phyloP scores from a whole-genome alignment of 192 early-diverging fungal species.

The Mortierella hygrophila region DNA sequence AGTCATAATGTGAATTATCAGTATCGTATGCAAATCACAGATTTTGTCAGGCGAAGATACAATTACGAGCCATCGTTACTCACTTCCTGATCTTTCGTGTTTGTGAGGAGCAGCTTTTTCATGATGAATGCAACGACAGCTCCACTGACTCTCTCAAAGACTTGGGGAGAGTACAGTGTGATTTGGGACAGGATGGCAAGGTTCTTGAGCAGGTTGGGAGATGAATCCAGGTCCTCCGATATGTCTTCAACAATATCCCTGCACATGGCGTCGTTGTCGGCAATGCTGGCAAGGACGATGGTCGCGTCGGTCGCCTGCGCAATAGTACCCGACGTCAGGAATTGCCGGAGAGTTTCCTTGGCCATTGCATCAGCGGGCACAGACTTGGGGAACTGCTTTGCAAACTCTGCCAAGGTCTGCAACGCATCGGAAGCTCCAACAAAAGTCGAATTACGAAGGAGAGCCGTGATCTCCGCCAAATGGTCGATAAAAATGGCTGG shows the following conservation, averaged over 20 bases:
- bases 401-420: constrained; percentile 77
- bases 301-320: constrained; percentile 80
- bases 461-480: constrained; percentile 58
- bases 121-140: constrained; percentile 70
- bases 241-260: constrained; percentile 64
- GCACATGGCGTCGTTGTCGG: constrained; percentile 60
- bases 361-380: constrained; percentile 55
- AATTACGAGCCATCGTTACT: background rate
- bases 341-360: constrained; percentile 34
- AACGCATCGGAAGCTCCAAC: constrained; percentile 63
- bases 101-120: constrained; percentile 67
- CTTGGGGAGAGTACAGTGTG: constrained; percentile 65
- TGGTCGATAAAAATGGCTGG: constrained; percentile 72
- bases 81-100: constrained; percentile 48
- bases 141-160: constrained; percentile 66
- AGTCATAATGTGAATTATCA: background rate
- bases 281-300: constrained; percentile 75
- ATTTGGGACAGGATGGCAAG: constrained; percentile 74
- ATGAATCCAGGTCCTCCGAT: constrained; percentile 35
- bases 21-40: too few species aligned
- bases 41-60: background rate
- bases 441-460: constrained; percentile 59
- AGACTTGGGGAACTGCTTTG: constrained; percentile 71
- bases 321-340: constrained; percentile 60
- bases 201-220: constrained; percentile 55